Evolutionary conservation across 495 filamentous ascomycete genomes (phyloP), one percentile per base, ranked within the genome.

Genomic region (Xylaria bambusicola): DNA sequence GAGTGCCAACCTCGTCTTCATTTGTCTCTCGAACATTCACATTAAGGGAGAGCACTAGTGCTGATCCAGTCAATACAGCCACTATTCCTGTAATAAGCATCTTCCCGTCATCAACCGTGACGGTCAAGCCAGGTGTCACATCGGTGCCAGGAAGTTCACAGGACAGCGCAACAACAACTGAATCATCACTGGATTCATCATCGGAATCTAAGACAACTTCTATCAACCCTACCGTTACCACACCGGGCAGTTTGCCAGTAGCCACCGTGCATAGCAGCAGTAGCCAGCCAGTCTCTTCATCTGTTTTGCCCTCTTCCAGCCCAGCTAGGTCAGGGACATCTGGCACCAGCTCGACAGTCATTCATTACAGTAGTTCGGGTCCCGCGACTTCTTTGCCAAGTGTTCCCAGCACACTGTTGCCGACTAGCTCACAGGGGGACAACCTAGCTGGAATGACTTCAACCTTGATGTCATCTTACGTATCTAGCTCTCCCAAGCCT

Each of bases 101-200:
- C 27, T 65, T 68, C 40, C 67, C 67, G 2, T 68, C 65, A 35
- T 68, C 67, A 24, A 70, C 67, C 35, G 52, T 68, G 3, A 46
- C 52, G 13, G 26, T 70, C 3, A 21, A 20, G 5, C 29, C 58
- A 17, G 21, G 54, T 46, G 52, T 58, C 9, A 41, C 60, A 17
- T 35, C 50, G 17, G 50, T 48, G 10, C 9, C n/a, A 5, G 36
- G 45, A 7, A 38, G 44, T 20, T 58, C 60, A 3, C 20, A 18
- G 31, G 31, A 13, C 20, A n/a, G 38, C 20, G 48, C 21, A 42
- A 52, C 35, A 21, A 40, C 56, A 45, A 12, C 26, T 20, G 18
- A 2, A 6, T 50, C 48, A 12, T 44, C 47, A 45, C 15, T 18
- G 18, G 33, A 21, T 26, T 18, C 18, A 52, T n/a, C 7, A 23